phyloP scores from a whole-genome alignment of 2,329 filamentous ascomycete species.

The Verticillium nubilum region DNA sequence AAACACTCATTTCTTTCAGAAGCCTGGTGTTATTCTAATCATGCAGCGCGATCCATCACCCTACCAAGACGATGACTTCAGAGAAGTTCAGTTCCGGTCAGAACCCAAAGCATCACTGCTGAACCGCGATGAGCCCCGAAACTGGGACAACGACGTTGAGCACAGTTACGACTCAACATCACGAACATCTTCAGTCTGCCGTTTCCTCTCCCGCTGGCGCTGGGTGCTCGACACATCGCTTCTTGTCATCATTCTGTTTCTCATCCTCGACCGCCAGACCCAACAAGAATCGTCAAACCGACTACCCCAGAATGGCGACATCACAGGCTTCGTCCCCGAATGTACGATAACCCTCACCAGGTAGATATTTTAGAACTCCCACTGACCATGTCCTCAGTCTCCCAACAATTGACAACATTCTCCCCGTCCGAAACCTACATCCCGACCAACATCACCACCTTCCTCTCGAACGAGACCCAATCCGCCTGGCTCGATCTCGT shows the following conservation, averaged over 20 bases:
- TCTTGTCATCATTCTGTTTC: slow-evolving; percentile 25
- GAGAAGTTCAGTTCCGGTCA: not conserved
- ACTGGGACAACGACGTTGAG: slow-evolving; percentile 9
- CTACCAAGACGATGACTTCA: not conserved
- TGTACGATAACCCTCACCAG: slow-evolving; percentile 17
- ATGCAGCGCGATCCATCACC: not conserved
- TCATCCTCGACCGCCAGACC: slow-evolving; percentile 25
- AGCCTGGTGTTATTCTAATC: not conserved
- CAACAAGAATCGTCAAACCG: slow-evolving; percentile 8
- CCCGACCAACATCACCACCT: slow-evolving; percentile 31
- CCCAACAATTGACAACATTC: slow-evolving; percentile 32
- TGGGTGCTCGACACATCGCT: slow-evolving; percentile 28
- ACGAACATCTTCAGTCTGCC: not conserved
- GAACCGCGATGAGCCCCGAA: slow-evolving; percentile 6
- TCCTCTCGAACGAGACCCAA: slow-evolving; percentile 26
- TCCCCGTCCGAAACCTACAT: slow-evolving; percentile 28
- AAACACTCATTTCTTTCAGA: not conserved
- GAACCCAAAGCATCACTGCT: not conserved
- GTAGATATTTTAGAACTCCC: not conserved
- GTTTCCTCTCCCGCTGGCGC: slow-evolving; percentile 7
- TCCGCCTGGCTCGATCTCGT: slow-evolving; percentile 32
- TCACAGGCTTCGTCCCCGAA: slow-evolving; percentile 32
- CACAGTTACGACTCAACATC: not conserved
- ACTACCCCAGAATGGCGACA: slow-evolving; percentile 28
- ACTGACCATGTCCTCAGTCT: slow-evolving; percentile 17